Evolutionary conservation across 495 filamentous ascomycete genomes (phyloP), one percentile per base, ranked within the genome.

Genomic region (Penicillium pulvis): DNA sequence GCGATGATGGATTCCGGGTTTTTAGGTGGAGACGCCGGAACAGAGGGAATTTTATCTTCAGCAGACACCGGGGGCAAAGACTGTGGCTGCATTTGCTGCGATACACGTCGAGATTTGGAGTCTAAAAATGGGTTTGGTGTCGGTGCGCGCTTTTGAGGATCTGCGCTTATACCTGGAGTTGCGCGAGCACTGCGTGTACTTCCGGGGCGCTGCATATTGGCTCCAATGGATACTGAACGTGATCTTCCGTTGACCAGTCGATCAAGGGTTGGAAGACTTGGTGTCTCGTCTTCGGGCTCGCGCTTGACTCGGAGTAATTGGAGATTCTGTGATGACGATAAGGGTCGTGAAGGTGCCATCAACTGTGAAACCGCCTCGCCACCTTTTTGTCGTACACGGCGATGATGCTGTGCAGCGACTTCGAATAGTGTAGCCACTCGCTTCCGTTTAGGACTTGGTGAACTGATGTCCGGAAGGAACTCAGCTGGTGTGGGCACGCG

Each of bases 361-460:
- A 82, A 67, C 43, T 81, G 78, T 1, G 85, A 78, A 17, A 87
- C 78, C 30, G 75, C 77, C 60, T 83, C 79, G 4, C 83, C 85
- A 26, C 83, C 84, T 46, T 76, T 75, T 51, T 81, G 75, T 49
- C 78, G 79, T 14, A 83, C 78, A 48, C 79, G 79, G 44, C 73
- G 79, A 39, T 82, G 79, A 55, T 81, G 79, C 45, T 85, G 79
- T 6, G 78, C 76, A n/a, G 84, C 85, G 49, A 81, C 76, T 46
- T 88, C 82, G 59, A 88, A 87, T 2, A 86, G 69, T 0, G 78
- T 75, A 19, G 75, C 77, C 20, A 83, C 76, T 41, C 77, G 78
- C 65, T 81, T 85, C 31, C 83, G 77, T 63, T 86, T 88, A 4
- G 76, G 73, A 33, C 75, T 78, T 4, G 71, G 75, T 0, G 77